Base-by-base conservation (phyloP, 2,329 filamentous ascomycete genomes). In the Xenoacremonium recifei region DNA sequence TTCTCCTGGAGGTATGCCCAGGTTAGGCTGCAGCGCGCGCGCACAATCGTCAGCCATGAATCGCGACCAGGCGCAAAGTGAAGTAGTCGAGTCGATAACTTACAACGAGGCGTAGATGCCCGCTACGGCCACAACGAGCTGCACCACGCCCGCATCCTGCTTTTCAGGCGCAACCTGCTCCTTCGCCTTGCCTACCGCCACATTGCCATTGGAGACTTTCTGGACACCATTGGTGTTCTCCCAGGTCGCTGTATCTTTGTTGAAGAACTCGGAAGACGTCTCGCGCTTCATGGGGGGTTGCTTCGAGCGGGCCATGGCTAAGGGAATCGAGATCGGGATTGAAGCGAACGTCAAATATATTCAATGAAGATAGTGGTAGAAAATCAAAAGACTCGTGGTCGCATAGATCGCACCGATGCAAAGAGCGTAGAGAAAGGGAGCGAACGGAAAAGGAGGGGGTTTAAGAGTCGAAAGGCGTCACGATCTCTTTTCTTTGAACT, bases 31-130 rank as follows among this genome's bases (percentile, higher is more conserved):
- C 19, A 11, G 15, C 19, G 6, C 12, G 9, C 4, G 13, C 32
- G 33, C 6, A 6, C 21, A 6, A 36, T 19, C 27, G 25, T 25
- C 17, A 31, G n/a, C n/a, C n/a, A n/a, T n/a, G n/a, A n/a, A n/a
- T 34, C 32, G 17, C 17, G n/a, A n/a, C n/a, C n/a, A n/a, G n/a
- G n/a, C n/a, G n/a, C n/a, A n/a, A n/a, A n/a, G n/a, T n/a, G n/a
- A n/a, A n/a, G n/a, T n/a, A n/a, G n/a, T n/a, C n/a, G n/a, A 6
- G 7, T 9, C 16, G 20, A 7, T 20, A 34, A 69, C 79, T 61
- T 79, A 96, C 92, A 99, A 99, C 25, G 91, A 95, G 25, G 86
- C 89, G 66, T 99, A 99, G 57, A 99, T 99, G 45, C 93, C 93
- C 6, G 83, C 84, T n/a, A 96, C 89, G 51, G 91, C 92, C 48